Evolutionary conservation across 1,284 basidiomycete genomes (phyloP).

Genomic region (Sporisorium scitamineum): DNA sequence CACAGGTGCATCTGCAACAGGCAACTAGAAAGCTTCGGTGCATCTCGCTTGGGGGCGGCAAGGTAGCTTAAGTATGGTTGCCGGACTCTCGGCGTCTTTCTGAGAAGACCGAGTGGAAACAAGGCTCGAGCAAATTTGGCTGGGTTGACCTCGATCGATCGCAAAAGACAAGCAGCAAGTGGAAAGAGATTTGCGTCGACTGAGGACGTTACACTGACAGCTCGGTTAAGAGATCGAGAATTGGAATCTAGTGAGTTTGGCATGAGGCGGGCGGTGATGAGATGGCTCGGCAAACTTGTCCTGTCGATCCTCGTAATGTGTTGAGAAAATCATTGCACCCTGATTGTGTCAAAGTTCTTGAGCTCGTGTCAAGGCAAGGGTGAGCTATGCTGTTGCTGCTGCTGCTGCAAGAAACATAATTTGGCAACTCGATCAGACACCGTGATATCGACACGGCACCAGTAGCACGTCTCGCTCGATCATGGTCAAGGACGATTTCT

Average conservation of each 20-base stretch:
- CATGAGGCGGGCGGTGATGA: neutral
- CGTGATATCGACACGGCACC: too few species aligned
- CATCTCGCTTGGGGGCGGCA: neutral
- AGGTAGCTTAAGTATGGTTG: conserved; percentile 1
- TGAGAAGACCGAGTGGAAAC: neutral
- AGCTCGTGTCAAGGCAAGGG: neutral
- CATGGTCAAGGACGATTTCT: neutral
- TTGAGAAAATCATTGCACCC: neutral
- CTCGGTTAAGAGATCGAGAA: neutral
- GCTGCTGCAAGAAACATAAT: too few species aligned
- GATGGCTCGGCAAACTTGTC: neutral
- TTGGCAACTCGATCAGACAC: too few species aligned
- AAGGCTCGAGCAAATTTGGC: too few species aligned
- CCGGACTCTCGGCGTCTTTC: conserved; percentile 15
- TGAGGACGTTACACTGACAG: conserved; percentile 1
- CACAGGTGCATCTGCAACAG: neutral
- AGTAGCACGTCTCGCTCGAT: neutral
- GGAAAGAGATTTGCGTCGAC: neutral
- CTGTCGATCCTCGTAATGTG: neutral
- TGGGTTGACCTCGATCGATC: neutral
- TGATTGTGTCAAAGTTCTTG: neutral
- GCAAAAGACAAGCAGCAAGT: too few species aligned
- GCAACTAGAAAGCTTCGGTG: neutral
- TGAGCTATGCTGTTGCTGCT: too few species aligned
- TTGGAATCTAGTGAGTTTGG: neutral